Conservation (phyloP, 805 yeast species). For the Isabelozyma heimii region DNA sequence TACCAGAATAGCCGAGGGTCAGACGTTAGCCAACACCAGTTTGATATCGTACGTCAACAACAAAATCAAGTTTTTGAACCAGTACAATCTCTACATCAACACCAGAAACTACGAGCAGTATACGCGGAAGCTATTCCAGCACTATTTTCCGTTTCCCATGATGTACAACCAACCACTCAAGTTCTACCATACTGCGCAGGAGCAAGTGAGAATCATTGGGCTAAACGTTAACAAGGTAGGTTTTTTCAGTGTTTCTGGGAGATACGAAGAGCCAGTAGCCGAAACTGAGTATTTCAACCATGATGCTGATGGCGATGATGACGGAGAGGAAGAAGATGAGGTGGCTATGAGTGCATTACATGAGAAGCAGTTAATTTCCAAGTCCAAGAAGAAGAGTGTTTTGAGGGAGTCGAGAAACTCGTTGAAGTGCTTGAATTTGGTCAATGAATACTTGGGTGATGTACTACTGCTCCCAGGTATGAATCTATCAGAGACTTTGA, state of each 20-base stretch:
- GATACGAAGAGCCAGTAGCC: slow-evolving; percentile 12
- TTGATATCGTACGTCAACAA: slow-evolving; percentile 40
- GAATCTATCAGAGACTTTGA: slow-evolving; percentile 2
- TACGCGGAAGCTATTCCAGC: slow-evolving; percentile 53
- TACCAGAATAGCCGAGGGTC: slow-evolving; percentile 7
- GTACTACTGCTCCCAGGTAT: slow-evolving; percentile 8
- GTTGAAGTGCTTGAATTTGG: slow-evolving; percentile 25
- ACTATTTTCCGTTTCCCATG: slow-evolving; percentile 66
- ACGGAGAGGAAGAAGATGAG: slow-evolving; percentile 16
- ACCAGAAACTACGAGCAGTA: slow-evolving; percentile 57
- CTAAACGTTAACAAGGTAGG: slow-evolving; percentile 23
- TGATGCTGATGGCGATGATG: slow-evolving; percentile 8
- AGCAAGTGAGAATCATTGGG: slow-evolving; percentile 29
- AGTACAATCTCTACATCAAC: slow-evolving; percentile 56
- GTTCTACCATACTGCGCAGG: slow-evolving; percentile 36
- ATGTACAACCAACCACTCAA: slow-evolving; percentile 66
- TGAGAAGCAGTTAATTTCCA: slow-evolving; percentile 32
- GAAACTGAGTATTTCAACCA: slow-evolving; percentile 27
- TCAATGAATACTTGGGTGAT: slow-evolving; percentile 17
- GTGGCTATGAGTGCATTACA: slow-evolving; percentile 37
- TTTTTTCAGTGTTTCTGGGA: slow-evolving; percentile 24
- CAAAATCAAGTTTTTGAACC: slow-evolving; percentile 46
- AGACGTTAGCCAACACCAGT: slow-evolving; percentile 43
- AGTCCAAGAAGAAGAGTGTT: slow-evolving; percentile 27
- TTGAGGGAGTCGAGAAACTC: slow-evolving; percentile 32